phyloP scores from a whole-genome alignment of 176 grass and related monocot species.

The Oryza glaberrima region DNA sequence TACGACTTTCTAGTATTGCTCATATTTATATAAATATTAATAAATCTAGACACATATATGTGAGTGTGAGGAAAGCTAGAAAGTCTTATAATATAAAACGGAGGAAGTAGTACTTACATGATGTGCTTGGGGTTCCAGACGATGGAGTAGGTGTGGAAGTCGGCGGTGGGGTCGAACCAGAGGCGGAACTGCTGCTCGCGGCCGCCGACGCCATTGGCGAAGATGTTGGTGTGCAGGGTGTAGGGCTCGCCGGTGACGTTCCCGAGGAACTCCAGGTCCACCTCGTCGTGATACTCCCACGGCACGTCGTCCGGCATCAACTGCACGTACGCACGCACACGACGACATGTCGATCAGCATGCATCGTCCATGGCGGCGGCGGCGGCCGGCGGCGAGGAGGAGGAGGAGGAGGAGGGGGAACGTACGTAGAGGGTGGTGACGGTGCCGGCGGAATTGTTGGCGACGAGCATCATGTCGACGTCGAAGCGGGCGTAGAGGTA shows the following conservation, averaged over 20 bases:
- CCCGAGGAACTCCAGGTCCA: slow-evolving; percentile 83
- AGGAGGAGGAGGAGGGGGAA: too few species aligned
- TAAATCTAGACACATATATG: too few species aligned
- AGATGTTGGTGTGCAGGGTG: slow-evolving; percentile 79
- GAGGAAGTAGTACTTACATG: slow-evolving; percentile 6
- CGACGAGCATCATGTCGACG: slow-evolving; percentile 69
- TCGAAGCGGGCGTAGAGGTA: slow-evolving; percentile 65
- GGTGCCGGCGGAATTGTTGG: slow-evolving; percentile 74
- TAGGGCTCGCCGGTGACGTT: slow-evolving; percentile 69
- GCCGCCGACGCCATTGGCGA: slow-evolving; percentile 52
- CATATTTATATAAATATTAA: too few species aligned
- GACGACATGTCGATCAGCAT: neutral
- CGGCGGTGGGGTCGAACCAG: slow-evolving; percentile 74
- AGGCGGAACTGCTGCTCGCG: slow-evolving; percentile 69
- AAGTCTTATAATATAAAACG: too few species aligned
- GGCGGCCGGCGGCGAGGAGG: neutral
- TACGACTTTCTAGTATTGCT: too few species aligned
- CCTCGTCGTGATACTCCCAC: slow-evolving; percentile 61
- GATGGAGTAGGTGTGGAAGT: slow-evolving; percentile 81
- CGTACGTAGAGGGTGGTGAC: slow-evolving; percentile 73
- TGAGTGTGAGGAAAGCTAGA: too few species aligned
- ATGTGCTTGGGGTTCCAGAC: slow-evolving; percentile 69
- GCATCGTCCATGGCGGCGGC: neutral
- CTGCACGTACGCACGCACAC: neutral
- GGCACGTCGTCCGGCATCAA: slow-evolving; percentile 25